Evolutionary conservation across 1,284 basidiomycete species (phyloP).

Genomic region (Ustilago vetiveriae): DNA sequence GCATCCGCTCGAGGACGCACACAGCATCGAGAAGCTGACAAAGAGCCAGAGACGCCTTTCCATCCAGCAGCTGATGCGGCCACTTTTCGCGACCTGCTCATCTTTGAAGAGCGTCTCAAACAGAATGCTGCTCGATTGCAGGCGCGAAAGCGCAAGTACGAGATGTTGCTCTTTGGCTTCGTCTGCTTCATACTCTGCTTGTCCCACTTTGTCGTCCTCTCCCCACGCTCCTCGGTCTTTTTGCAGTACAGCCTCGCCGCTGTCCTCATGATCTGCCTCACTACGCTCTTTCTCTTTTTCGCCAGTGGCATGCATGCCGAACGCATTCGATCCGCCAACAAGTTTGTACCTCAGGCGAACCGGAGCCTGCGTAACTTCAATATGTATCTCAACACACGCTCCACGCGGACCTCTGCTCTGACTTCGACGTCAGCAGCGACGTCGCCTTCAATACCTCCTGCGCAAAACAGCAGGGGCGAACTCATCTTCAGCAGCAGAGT

Average conservation of each 20-base stretch:
- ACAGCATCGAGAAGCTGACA: constrained; percentile 28
- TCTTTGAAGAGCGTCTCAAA: constrained; percentile 96
- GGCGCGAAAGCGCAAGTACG: constrained; percentile 83
- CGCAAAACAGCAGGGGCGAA: constrained; percentile 89
- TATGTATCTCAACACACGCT: constrained; percentile 94
- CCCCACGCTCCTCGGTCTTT: constrained; percentile 23
- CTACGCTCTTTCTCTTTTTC: constrained; percentile 92
- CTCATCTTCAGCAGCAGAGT: constrained; percentile 93
- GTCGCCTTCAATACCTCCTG: constrained; percentile 81
- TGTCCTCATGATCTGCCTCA: constrained; percentile 68
- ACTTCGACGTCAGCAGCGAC: constrained; percentile 62
- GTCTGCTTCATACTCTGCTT: constrained; percentile 78
- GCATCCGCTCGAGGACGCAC: constrained; percentile 21
- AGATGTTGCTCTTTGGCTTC: constrained; percentile 67
- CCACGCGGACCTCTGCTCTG: constrained; percentile 52
- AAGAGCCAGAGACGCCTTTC: constrained; percentile 32
- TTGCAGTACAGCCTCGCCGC: constrained; percentile 56
- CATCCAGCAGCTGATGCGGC: constrained; percentile 75
- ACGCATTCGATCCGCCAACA: constrained; percentile 94
- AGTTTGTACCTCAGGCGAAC: constrained; percentile 98
- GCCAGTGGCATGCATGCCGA: constrained; percentile 95
- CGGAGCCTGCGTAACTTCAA: constrained; percentile 89
- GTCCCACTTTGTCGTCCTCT: constrained; percentile 76
- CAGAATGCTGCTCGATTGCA: constrained; percentile 85
- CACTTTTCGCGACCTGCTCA: constrained; percentile 86